A percentile compares a stretch with the other conserved stretches of the same genome.
phyloP scores from a whole-genome alignment of 192 early-diverging fungal genomes.

The Linnemannia schmuckeri region DNA sequence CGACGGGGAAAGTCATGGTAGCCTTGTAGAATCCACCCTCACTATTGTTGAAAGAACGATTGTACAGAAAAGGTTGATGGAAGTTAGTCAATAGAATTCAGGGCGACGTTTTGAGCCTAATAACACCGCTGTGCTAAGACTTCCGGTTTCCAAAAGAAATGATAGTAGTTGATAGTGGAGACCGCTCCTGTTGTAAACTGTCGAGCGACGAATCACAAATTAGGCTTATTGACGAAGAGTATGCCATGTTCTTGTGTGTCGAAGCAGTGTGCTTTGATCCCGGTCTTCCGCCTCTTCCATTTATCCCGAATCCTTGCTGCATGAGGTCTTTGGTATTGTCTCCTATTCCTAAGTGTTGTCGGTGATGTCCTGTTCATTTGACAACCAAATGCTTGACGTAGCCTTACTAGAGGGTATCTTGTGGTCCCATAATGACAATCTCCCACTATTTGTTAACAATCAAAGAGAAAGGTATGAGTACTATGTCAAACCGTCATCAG shows the following conservation, averaged over 20 bases:
- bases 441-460: constrained; percentile 75
- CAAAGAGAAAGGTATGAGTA: neutral
- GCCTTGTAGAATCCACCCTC: constrained; percentile 97
- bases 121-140: neutral
- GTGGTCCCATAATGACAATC: constrained; percentile 90
- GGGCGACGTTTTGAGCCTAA: neutral
- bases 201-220: neutral
- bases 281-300: neutral
- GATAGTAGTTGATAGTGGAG: neutral
- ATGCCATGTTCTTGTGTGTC: neutral
- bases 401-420: constrained; percentile 87
- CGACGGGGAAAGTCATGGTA: constrained; percentile 72
- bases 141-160: neutral
- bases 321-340: neutral
- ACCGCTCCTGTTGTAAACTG: neutral
- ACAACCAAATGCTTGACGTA: neutral
- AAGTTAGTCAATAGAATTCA: neutral
- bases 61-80: neutral
- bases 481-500: neutral
- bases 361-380: neutral
- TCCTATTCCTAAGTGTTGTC: neutral
- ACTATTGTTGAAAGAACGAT: constrained; percentile 58
- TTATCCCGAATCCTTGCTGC: neutral
- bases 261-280: neutral
- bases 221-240: neutral